Conservation (phyloP, 2,329 filamentous ascomycete species). For the Beauveria brongniartii region DNA sequence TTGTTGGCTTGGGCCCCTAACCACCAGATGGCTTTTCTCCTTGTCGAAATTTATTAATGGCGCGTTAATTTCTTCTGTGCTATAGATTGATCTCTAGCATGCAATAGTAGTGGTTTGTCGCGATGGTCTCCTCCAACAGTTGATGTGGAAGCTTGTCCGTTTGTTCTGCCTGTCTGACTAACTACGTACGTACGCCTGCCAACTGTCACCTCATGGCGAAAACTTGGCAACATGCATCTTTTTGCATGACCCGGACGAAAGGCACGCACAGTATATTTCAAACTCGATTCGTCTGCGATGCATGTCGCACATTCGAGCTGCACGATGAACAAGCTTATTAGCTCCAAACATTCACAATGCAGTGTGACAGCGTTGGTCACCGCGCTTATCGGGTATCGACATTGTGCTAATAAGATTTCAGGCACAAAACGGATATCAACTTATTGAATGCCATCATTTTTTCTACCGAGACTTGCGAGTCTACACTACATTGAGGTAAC, state of each 20-base stretch:
- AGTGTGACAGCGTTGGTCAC: not conserved
- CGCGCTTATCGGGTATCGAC: not conserved
- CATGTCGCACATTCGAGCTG: not conserved
- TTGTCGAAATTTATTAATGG: not conserved
- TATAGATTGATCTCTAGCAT: not conserved
- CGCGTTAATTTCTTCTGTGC: not conserved
- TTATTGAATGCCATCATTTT: no score
- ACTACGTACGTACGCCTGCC: not conserved
- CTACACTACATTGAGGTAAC: not conserved
- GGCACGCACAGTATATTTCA: not conserved
- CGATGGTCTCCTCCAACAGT: not conserved
- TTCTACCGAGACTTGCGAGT: not conserved
- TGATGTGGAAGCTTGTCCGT: not conserved
- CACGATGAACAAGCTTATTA: not conserved
- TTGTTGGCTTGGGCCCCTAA: not conserved
- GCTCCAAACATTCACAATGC: not conserved
- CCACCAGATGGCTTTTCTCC: not conserved
- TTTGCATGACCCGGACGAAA: not conserved
- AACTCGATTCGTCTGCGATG: conserved; percentile 1
- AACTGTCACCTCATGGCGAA: not conserved
- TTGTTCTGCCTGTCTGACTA: not conserved
- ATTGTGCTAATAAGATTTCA: not conserved
- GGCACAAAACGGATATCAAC: not conserved
- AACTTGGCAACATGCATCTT: not conserved
- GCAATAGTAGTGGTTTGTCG: not conserved